Conservation (phyloP, 176 grass and related monocot species). For the Calamus simplicifolius region DNA sequence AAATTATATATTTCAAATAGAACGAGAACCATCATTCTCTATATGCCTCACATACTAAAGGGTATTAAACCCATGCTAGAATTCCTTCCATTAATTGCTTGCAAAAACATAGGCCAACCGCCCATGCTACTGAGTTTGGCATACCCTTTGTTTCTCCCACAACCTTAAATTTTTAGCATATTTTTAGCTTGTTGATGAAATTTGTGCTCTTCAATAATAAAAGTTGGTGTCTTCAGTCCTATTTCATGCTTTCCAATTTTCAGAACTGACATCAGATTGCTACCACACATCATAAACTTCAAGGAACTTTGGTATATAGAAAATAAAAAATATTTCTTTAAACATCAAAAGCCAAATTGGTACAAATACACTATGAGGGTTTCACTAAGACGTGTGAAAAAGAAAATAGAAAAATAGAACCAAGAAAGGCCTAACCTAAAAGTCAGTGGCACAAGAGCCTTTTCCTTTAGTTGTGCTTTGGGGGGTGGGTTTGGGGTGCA, state of each 20-base stretch:
- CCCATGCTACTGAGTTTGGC: too few relatives aligned
- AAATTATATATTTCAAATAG: neutral
- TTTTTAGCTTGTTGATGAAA: too few relatives aligned
- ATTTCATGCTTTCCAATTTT: too few relatives aligned
- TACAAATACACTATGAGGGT: slow-evolving; percentile 14
- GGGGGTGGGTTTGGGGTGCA: slow-evolving; percentile 17
- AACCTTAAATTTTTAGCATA: too few relatives aligned
- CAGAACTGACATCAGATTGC: too few relatives aligned
- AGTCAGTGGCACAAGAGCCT: neutral
- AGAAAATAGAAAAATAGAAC: neutral
- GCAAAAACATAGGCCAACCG: too few relatives aligned
- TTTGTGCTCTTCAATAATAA: too few relatives aligned
- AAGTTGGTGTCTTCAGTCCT: too few relatives aligned
- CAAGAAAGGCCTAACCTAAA: neutral
- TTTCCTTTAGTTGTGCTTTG: slow-evolving; percentile 16
- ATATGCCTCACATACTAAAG: too few relatives aligned
- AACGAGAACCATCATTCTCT: neutral
- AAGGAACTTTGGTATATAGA: neutral
- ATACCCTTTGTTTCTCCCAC: too few relatives aligned
- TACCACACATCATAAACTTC: neutral
- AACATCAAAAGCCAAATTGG: neutral
- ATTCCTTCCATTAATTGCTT: too few relatives aligned
- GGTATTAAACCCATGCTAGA: too few relatives aligned
- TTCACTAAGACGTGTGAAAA: neutral
- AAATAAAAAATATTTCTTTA: neutral